phyloP scores from a whole-genome alignment of 2,329 filamentous ascomycete genomes.

The Aspergillus novofumigatus region DNA sequence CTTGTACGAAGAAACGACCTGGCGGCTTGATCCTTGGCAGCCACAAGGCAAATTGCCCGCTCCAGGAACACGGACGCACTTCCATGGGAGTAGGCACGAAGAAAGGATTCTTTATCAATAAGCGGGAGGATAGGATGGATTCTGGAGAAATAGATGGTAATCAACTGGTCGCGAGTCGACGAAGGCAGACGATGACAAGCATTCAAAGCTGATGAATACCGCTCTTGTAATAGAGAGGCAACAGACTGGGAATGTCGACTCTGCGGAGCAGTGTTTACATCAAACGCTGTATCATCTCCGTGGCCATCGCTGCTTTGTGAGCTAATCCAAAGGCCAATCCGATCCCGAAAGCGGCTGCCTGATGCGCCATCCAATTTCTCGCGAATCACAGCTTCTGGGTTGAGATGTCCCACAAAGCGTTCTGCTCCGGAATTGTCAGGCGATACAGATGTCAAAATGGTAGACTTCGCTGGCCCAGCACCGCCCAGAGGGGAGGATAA shows the following conservation, averaged over 20 bases:
- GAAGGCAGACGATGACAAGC: slow-evolving; percentile 29
- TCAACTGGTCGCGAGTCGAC: slow-evolving; percentile 28
- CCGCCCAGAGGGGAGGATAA: neutral
- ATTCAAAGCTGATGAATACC: slow-evolving; percentile 21
- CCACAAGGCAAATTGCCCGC: slow-evolving; percentile 38
- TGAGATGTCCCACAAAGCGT: slow-evolving; percentile 39
- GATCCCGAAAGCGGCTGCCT: slow-evolving; percentile 24
- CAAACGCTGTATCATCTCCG: neutral
- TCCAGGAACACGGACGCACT: slow-evolving; percentile 33
- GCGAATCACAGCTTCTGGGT: slow-evolving; percentile 38
- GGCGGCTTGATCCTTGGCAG: slow-evolving; percentile 35
- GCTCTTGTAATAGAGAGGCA: slow-evolving; percentile 19
- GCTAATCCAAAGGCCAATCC: slow-evolving; percentile 32
- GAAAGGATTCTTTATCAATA: slow-evolving; percentile 26
- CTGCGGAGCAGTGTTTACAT: neutral
- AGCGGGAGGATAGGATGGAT: slow-evolving; percentile 38
- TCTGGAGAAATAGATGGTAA: slow-evolving; percentile 34
- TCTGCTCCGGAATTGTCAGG: slow-evolving; percentile 16
- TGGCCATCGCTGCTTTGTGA: slow-evolving; percentile 7
- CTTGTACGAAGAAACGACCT: slow-evolving; percentile 28
- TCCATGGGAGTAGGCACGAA: slow-evolving; percentile 21
- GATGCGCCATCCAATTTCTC: slow-evolving; percentile 25
- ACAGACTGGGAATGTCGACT: slow-evolving; percentile 6
- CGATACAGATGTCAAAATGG: slow-evolving; percentile 6
- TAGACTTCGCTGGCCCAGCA: neutral